Base-by-base conservation (phyloP, 306 rosid species). In the Pyrus communis region DNA sequence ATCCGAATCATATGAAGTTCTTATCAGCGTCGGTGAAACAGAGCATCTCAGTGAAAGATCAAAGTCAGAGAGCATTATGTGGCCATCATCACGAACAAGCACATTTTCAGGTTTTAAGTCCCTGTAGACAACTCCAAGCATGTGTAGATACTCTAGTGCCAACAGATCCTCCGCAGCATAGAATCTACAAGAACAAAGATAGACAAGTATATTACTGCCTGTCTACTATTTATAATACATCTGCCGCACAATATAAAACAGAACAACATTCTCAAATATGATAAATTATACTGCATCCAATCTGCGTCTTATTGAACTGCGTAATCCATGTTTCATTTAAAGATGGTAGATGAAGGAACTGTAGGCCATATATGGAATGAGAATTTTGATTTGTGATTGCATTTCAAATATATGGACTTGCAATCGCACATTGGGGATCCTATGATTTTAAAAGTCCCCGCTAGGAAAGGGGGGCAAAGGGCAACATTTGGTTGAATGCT, bases 31-130 rank as follows among this genome's bases (percentile, higher is more conserved):
- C 1, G 99, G 98, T 2, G 96, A 89, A 75, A 92, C 96, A 21
- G 96, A 77, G 55, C 99, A 95, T 87, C 98, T 85, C 49, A 95
- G 92, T 23, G 97, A 92, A 76, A 95, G 99, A 84, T 95, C 99
- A 58, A 95, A 95, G 83, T 95, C 99, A 21, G 99, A 92, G 40
- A 95, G 96, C 99, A 95, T 95, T 83, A 95, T 95, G 87, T 95
- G 99, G 74, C 99, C 99, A 77, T 95, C 99, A 15, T 95, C 99
- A 70, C 99, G 97, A 45, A 95, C 99, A 86, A 95, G 87, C 42
- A 95, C 98, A 59, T 95, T 95, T 83, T 95, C 99, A 15, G 99
- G 99, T 85, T 95, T 95, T 27, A 95, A 87, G 92, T 95, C 99
- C 81, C 99, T 85, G 78, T 95, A 95, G 79, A 95, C 97, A 75